Evolutionary conservation across 2,329 filamentous ascomycete genomes (phyloP).

Genomic region (Diaporthe humulicola): DNA sequence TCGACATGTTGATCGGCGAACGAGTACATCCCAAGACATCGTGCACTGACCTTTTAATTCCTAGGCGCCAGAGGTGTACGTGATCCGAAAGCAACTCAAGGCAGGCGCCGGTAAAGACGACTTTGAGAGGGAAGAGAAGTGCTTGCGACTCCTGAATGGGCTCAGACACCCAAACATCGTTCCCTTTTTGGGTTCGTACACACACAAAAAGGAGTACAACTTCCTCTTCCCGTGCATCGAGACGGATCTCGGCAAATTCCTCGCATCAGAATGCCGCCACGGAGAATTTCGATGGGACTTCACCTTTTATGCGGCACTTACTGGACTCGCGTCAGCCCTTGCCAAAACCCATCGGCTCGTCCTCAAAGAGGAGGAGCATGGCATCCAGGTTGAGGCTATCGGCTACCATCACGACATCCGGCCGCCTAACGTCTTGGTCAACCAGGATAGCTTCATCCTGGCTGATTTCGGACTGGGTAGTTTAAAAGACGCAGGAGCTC

Average conservation of each 20-base stretch:
- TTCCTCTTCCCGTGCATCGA: neutral
- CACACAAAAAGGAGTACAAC: neutral
- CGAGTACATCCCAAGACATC: neutral
- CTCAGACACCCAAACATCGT: conserved; percentile 5
- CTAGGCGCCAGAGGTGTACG: neutral
- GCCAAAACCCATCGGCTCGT: conserved; percentile 41
- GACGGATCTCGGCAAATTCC: neutral
- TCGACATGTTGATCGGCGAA: neutral
- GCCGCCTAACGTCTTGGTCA: conserved; percentile 47
- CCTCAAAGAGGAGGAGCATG: conserved; percentile 35
- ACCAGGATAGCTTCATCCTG: conserved; percentile 39
- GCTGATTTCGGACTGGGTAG: neutral
- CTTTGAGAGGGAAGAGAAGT: neutral
- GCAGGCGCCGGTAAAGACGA: neutral
- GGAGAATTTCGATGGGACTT: conserved; percentile 28
- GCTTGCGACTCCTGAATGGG: neutral
- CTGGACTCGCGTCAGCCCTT: conserved; percentile 45
- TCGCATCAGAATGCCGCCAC: neutral
- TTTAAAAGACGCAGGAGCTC: neutral
- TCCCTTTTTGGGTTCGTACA: neutral
- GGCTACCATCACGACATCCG: conserved; percentile 49
- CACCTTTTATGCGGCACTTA: conserved; percentile 42
- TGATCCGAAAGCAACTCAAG: conserved; percentile 3
- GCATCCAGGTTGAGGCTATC: conserved; percentile 42
- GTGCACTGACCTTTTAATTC: neutral